Evolutionary conservation across 78 protist genomes (phyloP).

Genomic region (Protostelium mycophagum): DNA sequence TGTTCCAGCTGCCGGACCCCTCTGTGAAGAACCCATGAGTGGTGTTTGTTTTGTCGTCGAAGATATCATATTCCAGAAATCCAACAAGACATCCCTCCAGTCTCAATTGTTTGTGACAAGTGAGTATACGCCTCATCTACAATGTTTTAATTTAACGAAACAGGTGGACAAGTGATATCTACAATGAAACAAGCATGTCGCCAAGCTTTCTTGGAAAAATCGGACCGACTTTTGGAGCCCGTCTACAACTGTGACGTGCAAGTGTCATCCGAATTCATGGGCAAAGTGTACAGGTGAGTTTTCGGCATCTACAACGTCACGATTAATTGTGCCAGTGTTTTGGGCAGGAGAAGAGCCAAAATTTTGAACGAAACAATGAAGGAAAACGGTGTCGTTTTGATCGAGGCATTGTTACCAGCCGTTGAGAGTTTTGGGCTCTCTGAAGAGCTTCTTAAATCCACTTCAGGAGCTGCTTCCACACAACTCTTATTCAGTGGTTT

Average conservation of each 20-base stretch:
- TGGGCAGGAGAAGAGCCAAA: conserved; percentile 72
- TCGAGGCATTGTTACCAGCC: conserved; percentile 84
- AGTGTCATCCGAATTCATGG: conserved; percentile 64
- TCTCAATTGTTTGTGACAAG: background rate
- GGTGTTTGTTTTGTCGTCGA: conserved; percentile 81
- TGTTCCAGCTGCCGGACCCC: conserved; percentile 85
- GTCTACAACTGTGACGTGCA: conserved; percentile 82
- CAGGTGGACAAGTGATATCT: conserved; percentile 78
- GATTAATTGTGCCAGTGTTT: too few relatives aligned
- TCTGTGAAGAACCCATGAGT: conserved; percentile 96
- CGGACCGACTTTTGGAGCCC: conserved; percentile 83
- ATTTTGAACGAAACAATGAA: conserved; percentile 77
- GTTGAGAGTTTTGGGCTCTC: conserved; percentile 89
- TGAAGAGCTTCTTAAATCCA: conserved; percentile 70
- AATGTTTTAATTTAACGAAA: background rate
- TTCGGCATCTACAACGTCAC: too few relatives aligned
- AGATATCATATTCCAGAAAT: conserved; percentile 32
- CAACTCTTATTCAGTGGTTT: conserved; percentile 79
- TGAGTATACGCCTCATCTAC: background rate
- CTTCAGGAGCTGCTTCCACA: conserved; percentile 90
- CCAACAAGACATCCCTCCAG: conserved; percentile 16
- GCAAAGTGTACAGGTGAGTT: conserved; percentile 91
- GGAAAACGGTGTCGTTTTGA: conserved; percentile 85
- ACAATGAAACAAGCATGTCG: conserved; percentile 74
- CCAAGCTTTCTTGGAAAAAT: conserved; percentile 40